Percentiles rank a stretch among this genome's conserved stretches.
phyloP scores from a whole-genome alignment of 495 filamentous ascomycete genomes.

The Lasiosphaeria miniovina region DNA sequence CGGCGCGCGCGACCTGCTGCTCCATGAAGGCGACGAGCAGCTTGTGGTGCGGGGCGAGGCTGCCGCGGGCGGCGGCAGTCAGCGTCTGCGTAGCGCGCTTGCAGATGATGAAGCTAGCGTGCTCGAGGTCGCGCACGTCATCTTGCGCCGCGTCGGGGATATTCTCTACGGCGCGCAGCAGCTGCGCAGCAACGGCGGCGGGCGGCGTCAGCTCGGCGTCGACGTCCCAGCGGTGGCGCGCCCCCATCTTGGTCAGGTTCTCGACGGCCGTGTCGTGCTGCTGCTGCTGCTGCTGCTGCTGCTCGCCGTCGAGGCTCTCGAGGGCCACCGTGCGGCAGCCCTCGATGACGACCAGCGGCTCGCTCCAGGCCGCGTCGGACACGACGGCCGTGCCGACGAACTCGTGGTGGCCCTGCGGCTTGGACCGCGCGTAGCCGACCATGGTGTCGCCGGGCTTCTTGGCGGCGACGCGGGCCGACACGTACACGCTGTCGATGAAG shows the following conservation, averaged over 20 bases:
- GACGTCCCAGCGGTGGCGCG: neutral
- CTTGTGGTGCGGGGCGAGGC: neutral
- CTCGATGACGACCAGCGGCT: neutral
- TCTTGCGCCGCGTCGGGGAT: neutral
- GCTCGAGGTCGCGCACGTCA: neutral
- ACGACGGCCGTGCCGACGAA: neutral
- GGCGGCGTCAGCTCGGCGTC: neutral
- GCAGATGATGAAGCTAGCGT: conserved; percentile 1
- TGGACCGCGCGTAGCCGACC: neutral
- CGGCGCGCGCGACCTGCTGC: too few species aligned
- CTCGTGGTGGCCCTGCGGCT: neutral
- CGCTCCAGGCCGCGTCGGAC: neutral
- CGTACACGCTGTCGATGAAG: neutral
- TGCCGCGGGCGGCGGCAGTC: too few species aligned
- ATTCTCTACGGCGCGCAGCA: neutral
- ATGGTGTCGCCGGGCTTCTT: neutral
- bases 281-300: neutral
- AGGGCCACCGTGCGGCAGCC: neutral
- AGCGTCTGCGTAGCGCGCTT: neutral
- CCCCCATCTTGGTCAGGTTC: neutral
- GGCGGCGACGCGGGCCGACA: neutral
- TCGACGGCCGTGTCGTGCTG: neutral
- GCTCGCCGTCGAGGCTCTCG: neutral
- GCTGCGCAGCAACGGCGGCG: neutral
- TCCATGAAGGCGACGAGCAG: too few species aligned